phyloP scores from a whole-genome alignment of 208 protist genomes.

The Trypanosoma congolense region DNA sequence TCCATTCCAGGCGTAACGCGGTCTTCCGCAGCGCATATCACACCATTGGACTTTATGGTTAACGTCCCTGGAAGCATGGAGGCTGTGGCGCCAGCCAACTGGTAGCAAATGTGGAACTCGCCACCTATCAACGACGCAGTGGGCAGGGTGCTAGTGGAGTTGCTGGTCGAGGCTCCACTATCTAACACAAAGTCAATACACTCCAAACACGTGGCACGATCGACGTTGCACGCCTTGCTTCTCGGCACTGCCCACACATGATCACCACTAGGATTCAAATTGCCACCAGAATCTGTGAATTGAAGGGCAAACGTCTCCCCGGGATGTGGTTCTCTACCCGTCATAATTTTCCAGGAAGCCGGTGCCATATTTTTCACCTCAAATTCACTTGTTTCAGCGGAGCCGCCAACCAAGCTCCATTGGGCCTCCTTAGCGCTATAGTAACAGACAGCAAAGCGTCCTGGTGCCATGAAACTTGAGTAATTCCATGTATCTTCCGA shows the following conservation, averaged over 20 bases:
- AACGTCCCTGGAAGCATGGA: too few relatives aligned
- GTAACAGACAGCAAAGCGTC: conserved; percentile 77
- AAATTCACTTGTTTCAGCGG: conserved; percentile 34
- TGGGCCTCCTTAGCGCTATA: conserved; percentile 50
- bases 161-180: too few relatives aligned
- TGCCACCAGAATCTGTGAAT: conserved; percentile 45
- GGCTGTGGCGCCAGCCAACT: too few relatives aligned
- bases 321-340: conserved; percentile 35
- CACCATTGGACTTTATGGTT: too few relatives aligned
- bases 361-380: conserved; percentile 32
- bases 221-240: too few relatives aligned
- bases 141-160: too few relatives aligned
- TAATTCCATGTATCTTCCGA: conserved; percentile 25
- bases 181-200: too few relatives aligned
- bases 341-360: conserved; percentile 22
- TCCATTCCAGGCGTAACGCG: conserved; percentile 56
- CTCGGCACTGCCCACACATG: too few relatives aligned
- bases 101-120: too few relatives aligned
- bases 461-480: conserved; percentile 69
- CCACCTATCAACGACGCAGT: too few relatives aligned
- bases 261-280: conserved; percentile 42
- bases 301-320: conserved; percentile 45
- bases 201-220: too few relatives aligned
- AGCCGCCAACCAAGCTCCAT: conserved; percentile 77
- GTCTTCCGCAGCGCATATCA: conserved; percentile 49